phyloP scores from a whole-genome alignment of 805 yeast species.

The Isabelozyma rhagii region DNA sequence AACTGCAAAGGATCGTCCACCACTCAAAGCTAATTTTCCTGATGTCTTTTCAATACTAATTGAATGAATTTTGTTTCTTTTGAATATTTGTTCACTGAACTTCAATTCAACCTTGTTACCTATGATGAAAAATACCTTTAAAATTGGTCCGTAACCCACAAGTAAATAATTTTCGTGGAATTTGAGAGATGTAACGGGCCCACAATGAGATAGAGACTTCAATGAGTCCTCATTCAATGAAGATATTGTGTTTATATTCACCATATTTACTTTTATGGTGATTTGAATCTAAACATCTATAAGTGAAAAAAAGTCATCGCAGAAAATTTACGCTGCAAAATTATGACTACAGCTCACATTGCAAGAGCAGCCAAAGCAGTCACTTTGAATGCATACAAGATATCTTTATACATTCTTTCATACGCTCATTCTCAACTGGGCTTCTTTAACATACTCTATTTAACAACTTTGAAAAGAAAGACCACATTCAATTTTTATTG shows the following conservation, averaged over 20 bases:
- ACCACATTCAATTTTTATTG: no score
- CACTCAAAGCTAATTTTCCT: slow-evolving; percentile 47
- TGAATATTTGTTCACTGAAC: slow-evolving; percentile 47
- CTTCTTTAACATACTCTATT: no score
- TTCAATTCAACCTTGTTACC: slow-evolving; percentile 26
- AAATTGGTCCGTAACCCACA: slow-evolving; percentile 70
- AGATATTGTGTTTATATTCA: slow-evolving; percentile 9
- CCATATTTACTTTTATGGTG: not conserved
- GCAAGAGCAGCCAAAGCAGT: no score
- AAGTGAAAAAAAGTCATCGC: not conserved
- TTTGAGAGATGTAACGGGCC: slow-evolving; percentile 70
- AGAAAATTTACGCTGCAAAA: not conserved
- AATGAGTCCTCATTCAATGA: slow-evolving; percentile 15
- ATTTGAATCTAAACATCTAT: not conserved
- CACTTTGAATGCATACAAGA: no score
- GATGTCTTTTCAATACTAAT: slow-evolving; percentile 40
- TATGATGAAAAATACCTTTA: slow-evolving; percentile 52
- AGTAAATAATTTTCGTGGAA: slow-evolving; percentile 36
- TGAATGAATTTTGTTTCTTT: slow-evolving; percentile 82
- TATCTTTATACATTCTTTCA: no score
- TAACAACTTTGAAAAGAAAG: no score
- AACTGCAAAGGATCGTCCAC: slow-evolving; percentile 67
- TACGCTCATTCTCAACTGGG: no score
- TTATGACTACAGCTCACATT: no score
- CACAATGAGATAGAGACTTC: slow-evolving; percentile 39